phyloP scores from a whole-genome alignment of 2,329 filamentous ascomycete genomes.

The Thielaviopsis cerberus region DNA sequence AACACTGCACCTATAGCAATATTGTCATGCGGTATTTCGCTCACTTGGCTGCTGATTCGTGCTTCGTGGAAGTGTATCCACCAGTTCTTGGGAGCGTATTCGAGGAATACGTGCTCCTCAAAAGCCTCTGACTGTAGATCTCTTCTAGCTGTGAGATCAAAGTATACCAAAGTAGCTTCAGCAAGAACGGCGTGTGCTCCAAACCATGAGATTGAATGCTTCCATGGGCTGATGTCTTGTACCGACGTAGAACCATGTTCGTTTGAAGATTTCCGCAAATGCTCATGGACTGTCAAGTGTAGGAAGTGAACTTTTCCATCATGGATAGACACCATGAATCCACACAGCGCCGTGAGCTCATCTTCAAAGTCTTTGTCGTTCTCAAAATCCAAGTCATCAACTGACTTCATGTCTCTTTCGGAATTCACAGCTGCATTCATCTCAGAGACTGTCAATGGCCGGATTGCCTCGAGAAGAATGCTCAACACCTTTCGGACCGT shows the following conservation, averaged over 20 bases:
- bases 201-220: background rate
- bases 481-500: conserved; percentile 7
- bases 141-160: background rate
- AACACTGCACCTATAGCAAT: too few relatives aligned
- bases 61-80: too few relatives aligned
- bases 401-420: background rate
- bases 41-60: too few relatives aligned
- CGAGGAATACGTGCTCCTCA: too few relatives aligned
- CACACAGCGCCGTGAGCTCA: background rate
- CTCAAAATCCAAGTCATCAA: background rate
- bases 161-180: background rate
- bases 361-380: background rate
- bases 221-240: background rate
- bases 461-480: conserved; percentile 16
- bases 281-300: background rate
- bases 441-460: conserved; percentile 16
- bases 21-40: too few relatives aligned
- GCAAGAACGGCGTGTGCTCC: background rate
- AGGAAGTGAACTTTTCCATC: background rate
- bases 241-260: background rate
- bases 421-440: conserved; percentile 17
- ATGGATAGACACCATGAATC: background rate
- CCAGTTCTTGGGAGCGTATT: too few relatives aligned
- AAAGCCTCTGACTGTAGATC: background rate
- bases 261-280: background rate